Conservation (phyloP, 2,329 filamentous ascomycete species). For the Colletotrichum sp. region DNA sequence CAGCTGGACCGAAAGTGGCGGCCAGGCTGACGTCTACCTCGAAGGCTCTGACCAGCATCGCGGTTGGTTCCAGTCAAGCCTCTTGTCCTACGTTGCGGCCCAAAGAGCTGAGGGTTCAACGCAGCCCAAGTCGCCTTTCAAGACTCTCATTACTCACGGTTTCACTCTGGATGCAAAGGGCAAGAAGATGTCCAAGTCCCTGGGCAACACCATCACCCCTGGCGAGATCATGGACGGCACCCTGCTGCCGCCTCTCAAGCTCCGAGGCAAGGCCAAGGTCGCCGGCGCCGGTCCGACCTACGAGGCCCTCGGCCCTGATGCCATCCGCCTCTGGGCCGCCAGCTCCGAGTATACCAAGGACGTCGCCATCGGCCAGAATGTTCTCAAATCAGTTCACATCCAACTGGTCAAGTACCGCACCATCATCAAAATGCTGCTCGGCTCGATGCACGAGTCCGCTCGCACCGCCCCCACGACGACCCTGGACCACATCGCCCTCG, state of each 20-base stretch:
- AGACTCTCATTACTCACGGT: constrained; percentile 90
- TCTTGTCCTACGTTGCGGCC: constrained; percentile 82
- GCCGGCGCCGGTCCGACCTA: constrained; percentile 44
- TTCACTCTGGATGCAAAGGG: constrained; percentile 89
- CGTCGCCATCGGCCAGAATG: constrained; percentile 78
- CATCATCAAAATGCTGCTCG: constrained; percentile 89
- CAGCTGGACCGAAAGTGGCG: constrained; percentile 74
- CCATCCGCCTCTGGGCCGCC: constrained; percentile 87
- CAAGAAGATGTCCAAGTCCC: constrained; percentile 98
- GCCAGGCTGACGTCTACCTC: constrained; percentile 82
- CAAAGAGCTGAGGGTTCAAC: constrained; percentile 43
- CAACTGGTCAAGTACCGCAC: constrained; percentile 85
- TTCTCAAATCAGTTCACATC: constrained; percentile 78
- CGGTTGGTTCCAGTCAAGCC: constrained; percentile 97
- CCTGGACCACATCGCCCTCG: constrained; percentile 76
- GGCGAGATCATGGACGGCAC: constrained; percentile 85
- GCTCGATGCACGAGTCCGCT: constrained; percentile 67
- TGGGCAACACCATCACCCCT: constrained; percentile 87
- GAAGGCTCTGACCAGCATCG: constrained; percentile 97
- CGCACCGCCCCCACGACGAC: constrained; percentile 57
- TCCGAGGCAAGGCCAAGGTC: constrained; percentile 57
- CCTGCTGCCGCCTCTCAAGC: constrained; percentile 72
- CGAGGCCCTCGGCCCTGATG: constrained; percentile 84
- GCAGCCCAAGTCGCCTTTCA: constrained; percentile 69
- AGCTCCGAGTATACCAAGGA: constrained; percentile 92